phyloP scores from a whole-genome alignment of 768 basidiomycete genomes.

The Mycena leptocephala region DNA sequence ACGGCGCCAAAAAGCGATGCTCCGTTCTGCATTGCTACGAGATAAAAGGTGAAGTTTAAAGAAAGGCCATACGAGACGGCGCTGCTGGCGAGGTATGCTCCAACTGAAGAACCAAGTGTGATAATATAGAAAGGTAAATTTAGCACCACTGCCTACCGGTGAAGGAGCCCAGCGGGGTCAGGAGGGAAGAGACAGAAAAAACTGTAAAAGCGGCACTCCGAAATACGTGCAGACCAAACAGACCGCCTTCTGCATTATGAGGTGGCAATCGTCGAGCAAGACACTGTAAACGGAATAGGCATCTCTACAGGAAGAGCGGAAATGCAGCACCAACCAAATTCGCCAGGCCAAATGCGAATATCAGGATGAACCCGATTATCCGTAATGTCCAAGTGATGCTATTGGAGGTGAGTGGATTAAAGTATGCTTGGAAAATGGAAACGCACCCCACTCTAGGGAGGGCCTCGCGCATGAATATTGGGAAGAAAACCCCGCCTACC shows the following conservation, averaged over 20 bases:
- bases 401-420: background rate
- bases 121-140: background rate
- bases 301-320: too few species aligned
- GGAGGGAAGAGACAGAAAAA: background rate
- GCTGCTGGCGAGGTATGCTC: background rate
- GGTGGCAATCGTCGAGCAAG: background rate
- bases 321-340: conserved; percentile 4
- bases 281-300: background rate
- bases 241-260: background rate
- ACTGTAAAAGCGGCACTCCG: background rate
- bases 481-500: background rate
- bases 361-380: background rate
- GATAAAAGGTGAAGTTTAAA: background rate
- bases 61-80: background rate
- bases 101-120: background rate
- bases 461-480: background rate
- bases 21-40: background rate
- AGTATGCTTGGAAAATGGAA: background rate
- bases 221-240: background rate
- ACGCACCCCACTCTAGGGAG: background rate
- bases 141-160: background rate
- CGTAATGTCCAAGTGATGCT: conserved; percentile 6
- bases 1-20: background rate
- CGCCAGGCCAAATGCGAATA: background rate
- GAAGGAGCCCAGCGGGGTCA: background rate